A percentile compares a stretch with the other conserved stretches of the same genome.
These are phyloP conservation scores for Zea luxurians DNA, from an alignment of 176 grass and related monocot species.

Conservation along the genomic window DNA sequence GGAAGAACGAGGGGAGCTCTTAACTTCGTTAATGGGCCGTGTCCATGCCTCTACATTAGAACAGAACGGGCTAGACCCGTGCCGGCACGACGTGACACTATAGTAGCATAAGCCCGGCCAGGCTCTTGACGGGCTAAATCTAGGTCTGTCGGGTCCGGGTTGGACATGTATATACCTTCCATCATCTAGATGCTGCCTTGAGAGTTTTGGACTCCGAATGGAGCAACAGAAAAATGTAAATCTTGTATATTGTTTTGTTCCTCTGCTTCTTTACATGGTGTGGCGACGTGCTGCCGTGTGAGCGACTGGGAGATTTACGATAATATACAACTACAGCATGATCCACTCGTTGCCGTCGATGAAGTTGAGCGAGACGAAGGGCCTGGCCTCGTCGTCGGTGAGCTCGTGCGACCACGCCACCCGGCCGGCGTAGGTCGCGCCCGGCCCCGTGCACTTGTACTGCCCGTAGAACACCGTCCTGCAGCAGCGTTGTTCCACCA, in stretches of 20 bases:
- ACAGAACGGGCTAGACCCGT: too few species aligned
- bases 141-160: too few species aligned
- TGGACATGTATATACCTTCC: too few species aligned
- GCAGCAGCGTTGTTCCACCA: background rate
- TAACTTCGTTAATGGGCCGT: too few species aligned
- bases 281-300: background rate
- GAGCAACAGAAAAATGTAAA: background rate
- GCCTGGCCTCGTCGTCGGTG: slow-evolving; percentile 86
- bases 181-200: background rate
- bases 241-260: slow-evolving; percentile 4
- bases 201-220: background rate
- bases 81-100: too few species aligned
- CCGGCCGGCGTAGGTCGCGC: slow-evolving; percentile 58
- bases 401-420: slow-evolving; percentile 84
- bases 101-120: too few species aligned
- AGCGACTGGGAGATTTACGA: background rate
- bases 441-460: slow-evolving; percentile 77
- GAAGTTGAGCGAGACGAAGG: slow-evolving; percentile 77
- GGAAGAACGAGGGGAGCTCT: too few species aligned
- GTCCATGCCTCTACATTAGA: too few species aligned
- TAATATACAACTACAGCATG: slow-evolving; percentile 34
- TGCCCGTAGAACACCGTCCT: slow-evolving; percentile 99
- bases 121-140: too few species aligned
- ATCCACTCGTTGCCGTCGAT: slow-evolving; percentile 81
- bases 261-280: slow-evolving; percentile 22